A percentile compares a stretch with the other conserved stretches of the same genome.
Conservation (phyloP, 1,284 basidiomycete species). For the Xerocomus nothofagi region DNA sequence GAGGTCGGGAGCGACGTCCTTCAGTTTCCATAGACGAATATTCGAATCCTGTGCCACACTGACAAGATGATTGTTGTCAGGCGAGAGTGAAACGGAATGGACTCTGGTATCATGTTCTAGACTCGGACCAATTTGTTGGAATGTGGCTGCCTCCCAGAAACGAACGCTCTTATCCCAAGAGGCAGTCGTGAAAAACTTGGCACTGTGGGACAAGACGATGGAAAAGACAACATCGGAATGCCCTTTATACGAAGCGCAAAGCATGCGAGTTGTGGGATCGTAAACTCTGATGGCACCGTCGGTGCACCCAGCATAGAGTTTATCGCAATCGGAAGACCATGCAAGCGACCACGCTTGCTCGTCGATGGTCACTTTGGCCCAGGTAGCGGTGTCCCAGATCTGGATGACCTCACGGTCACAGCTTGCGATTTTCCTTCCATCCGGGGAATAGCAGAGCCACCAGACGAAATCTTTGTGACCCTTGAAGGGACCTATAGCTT, state of each 20-base stretch:
- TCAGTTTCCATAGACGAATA: constrained; percentile 21
- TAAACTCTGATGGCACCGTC: constrained; percentile 20
- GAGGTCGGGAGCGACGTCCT: constrained; percentile 14
- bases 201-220: constrained; percentile 13
- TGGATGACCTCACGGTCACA: constrained; percentile 24
- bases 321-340: constrained; percentile 17
- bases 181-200: constrained; percentile 25
- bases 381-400: constrained; percentile 19
- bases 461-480: constrained; percentile 20
- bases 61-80: constrained; percentile 14
- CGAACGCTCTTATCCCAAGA: constrained; percentile 27
- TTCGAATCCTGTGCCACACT: constrained; percentile 16
- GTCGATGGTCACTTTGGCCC: constrained; percentile 2
- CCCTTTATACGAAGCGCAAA: neutral
- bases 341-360: constrained; percentile 27
- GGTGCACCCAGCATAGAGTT: constrained; percentile 19
- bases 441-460: constrained; percentile 21
- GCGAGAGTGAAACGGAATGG: constrained; percentile 22
- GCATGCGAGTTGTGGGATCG: constrained; percentile 7
- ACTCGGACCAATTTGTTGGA: constrained; percentile 18
- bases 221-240: constrained; percentile 19
- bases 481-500: constrained; percentile 10
- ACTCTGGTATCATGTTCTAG: constrained; percentile 18
- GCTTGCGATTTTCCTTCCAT: constrained; percentile 21
- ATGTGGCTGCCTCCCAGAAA: constrained; percentile 23